These are phyloP conservation scores for Penicillium sclerotigenum DNA, from an alignment of 2,329 filamentous ascomycete genomes.

Conservation along the genomic window DNA sequence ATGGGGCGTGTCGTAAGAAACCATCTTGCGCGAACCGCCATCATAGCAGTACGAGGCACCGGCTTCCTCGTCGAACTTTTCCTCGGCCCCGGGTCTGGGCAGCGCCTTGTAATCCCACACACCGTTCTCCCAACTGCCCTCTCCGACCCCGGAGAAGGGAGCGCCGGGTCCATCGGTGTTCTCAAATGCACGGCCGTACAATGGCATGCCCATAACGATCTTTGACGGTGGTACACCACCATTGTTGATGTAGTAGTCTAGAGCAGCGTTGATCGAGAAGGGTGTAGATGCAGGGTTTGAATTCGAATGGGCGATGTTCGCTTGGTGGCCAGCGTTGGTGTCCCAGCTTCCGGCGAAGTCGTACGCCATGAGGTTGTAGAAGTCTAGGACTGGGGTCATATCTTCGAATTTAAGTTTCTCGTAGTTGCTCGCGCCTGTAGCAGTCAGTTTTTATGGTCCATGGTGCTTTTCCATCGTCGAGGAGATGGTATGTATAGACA, in stretches of 20 bases:
- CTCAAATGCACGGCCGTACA: constrained; percentile 87
- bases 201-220: constrained; percentile 87
- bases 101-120: constrained; percentile 87
- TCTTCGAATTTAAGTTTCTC: constrained; percentile 42
- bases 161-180: constrained; percentile 72
- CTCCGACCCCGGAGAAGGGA: constrained; percentile 69
- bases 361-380: constrained; percentile 71
- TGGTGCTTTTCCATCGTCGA: constrained; percentile 38
- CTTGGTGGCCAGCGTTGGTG: constrained; percentile 67
- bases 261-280: constrained; percentile 69
- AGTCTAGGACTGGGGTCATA: constrained; percentile 51
- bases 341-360: constrained; percentile 87
- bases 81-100: constrained; percentile 64
- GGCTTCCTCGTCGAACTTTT: constrained; percentile 60
- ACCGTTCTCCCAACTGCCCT: constrained; percentile 74
- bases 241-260: constrained; percentile 65
- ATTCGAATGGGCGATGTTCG: constrained; percentile 66
- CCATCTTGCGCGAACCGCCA: constrained; percentile 58
- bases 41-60: constrained; percentile 79
- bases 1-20: constrained; percentile 65
- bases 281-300: constrained; percentile 67
- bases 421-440: constrained; percentile 46
- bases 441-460: constrained; percentile 44
- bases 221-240: constrained; percentile 63
- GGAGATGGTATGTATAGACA: constrained; percentile 40